A percentile compares a stretch with the other conserved stretches of the same genome.
Conservation (phyloP, 345 rosid species). For the Pelargonium nanum region DNA sequence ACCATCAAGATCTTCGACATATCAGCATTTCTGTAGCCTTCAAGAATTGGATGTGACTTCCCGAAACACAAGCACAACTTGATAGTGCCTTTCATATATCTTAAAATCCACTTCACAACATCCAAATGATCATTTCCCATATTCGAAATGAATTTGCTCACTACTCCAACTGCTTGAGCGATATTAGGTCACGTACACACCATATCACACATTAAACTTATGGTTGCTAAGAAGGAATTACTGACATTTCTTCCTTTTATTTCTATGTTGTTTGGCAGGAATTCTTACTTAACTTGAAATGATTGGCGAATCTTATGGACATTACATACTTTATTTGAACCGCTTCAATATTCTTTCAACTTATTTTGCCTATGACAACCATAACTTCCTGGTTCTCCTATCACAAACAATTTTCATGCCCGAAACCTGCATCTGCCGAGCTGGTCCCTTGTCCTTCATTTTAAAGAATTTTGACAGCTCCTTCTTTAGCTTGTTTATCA, state of each 20-base stretch:
- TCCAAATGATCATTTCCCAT: too few species aligned
- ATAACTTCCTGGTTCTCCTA: not conserved
- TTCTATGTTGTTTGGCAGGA: not conserved
- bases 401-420: not conserved
- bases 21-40: not conserved
- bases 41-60: too few species aligned
- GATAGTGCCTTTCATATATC: too few species aligned
- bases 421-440: not conserved
- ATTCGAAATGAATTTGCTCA: too few species aligned
- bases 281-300: not conserved
- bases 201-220: conserved; percentile 1
- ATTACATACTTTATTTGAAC: not conserved
- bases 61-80: too few species aligned
- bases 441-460: not conserved
- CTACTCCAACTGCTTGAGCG: too few species aligned
- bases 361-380: not conserved
- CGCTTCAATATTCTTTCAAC: conserved; percentile 1
- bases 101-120: too few species aligned
- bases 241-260: not conserved
- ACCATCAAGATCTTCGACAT: not conserved
- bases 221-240: not conserved
- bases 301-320: not conserved
- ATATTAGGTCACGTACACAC: not conserved
- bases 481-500: too few species aligned
- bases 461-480: too few species aligned